Percentiles rank a stretch among this genome's conserved stretches.
These are phyloP conservation scores for Solioccasus polychromus DNA, from an alignment of 768 basidiomycete species.

Conservation along the genomic window DNA sequence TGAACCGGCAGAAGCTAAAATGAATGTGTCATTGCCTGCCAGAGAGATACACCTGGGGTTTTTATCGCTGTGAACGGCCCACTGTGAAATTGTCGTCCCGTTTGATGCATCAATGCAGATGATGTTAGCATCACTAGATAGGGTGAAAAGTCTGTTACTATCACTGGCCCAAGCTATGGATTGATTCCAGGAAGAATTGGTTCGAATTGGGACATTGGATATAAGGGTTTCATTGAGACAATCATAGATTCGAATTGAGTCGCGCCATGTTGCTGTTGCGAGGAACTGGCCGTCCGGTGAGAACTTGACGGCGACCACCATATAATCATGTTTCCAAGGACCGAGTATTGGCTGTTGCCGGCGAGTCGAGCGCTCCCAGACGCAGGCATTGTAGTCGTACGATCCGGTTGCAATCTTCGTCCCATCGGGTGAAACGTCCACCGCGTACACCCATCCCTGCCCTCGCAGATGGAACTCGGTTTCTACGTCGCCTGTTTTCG, in stretches of 20 bases:
- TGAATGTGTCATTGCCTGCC: neutral
- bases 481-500: neutral
- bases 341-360: neutral
- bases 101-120: constrained; percentile 1
- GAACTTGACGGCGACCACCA: constrained; percentile 6
- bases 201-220: constrained; percentile 1
- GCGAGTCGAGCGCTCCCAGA: too few relatives aligned
- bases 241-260: constrained; percentile 7
- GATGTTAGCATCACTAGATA: constrained; percentile 1
- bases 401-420: too few relatives aligned
- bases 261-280: constrained; percentile 3
- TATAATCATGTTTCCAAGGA: too few relatives aligned
- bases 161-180: constrained; percentile 9
- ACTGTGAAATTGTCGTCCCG: neutral
- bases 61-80: constrained; percentile 1
- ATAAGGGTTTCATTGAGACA: neutral
- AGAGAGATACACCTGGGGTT: constrained; percentile 4
- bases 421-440: neutral
- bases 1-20: constrained; percentile 4
- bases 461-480: neutral
- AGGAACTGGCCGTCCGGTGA: constrained; percentile 8
- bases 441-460: neutral
- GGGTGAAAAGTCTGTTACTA: constrained; percentile 6
- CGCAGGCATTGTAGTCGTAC: too few relatives aligned
- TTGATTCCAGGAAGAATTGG: constrained; percentile 4